Base-by-base conservation (phyloP, 371 early-diverging fungal species). In the Mortierella sp. region DNA sequence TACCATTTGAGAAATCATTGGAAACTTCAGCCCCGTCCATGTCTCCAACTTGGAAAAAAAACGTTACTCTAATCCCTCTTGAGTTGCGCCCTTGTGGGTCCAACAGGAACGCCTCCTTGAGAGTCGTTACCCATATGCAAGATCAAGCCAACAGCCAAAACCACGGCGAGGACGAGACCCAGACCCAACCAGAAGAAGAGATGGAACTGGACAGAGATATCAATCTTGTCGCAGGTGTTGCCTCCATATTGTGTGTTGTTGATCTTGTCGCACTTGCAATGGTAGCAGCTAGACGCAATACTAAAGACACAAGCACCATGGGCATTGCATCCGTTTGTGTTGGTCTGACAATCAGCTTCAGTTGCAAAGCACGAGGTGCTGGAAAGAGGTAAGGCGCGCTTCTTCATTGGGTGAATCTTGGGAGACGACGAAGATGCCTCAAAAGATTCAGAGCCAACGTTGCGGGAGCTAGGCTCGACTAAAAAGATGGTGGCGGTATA, bases 101-200 rank as follows among this genome's bases (percentile, higher is more conserved):
- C 80, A 38, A 80, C 72, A 9, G 80, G 80, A 11, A 80, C 80
- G 11, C 80, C 80, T 24, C 80, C 80, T 21, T 80, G 71, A n/a
- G 71, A 64, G 50, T 70, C 69, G 21, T 41, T 74, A 10, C 80
- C 80, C 80, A 80, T 80, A 65, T 74, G 75, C 52, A 80, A 19
- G 58, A 80, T 74, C 62, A 80, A 55, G 3, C 74, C 75, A 11
- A 80, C 65, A 5, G 80, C 70, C 58, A 80, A 4, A 8, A 32
- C 72, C 3, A 80, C 80, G 0, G 62, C 41, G 32, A 71, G 8
- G 58, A 74, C 47, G 10, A 80, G 64, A 3, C 65, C 80, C 48
- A 80, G 41, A 5, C 22, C 71, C 32, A 80, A 53, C 80, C 80
- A 80, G 69, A 80, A 74, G 69, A 80, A 80, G 15, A 80, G 65